These are phyloP conservation scores for Neonectria magnoliae DNA, from an alignment of 2,329 filamentous ascomycete species.

Conservation along the genomic window DNA sequence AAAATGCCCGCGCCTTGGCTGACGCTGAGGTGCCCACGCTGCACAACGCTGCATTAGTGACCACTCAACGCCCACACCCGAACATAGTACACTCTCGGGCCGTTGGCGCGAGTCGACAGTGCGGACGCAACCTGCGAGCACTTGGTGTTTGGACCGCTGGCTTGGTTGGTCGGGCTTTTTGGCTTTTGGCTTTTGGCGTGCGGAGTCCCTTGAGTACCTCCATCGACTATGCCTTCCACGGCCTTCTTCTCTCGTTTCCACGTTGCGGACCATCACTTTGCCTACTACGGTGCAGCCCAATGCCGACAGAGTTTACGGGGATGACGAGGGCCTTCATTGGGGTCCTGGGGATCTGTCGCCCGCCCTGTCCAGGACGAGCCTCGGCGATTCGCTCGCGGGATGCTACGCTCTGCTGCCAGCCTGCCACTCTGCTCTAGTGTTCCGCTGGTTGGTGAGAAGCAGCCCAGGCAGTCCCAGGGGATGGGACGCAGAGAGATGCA, in stretches of 20 bases:
- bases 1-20: constrained; percentile 25
- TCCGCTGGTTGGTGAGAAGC: constrained; percentile 20
- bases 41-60: constrained; percentile 28
- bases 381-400: constrained; percentile 20
- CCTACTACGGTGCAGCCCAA: constrained; percentile 1
- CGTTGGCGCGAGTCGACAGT: constrained; percentile 41
- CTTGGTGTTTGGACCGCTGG: constrained; percentile 38
- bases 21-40: constrained; percentile 27
- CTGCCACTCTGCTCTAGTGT: constrained; percentile 23
- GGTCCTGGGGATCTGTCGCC: constrained; percentile 9
- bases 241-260: constrained; percentile 21
- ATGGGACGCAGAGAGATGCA: constrained; percentile 25
- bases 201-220: constrained; percentile 26
- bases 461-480: constrained; percentile 8
- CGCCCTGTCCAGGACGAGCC: constrained; percentile 15
- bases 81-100: constrained; percentile 35
- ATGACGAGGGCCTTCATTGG: constrained; percentile 4
- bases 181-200: constrained; percentile 33
- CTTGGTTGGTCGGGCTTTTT: constrained; percentile 32
- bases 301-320: constrained; percentile 18
- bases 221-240: constrained; percentile 6
- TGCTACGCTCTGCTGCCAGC: constrained; percentile 9
- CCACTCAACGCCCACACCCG: constrained; percentile 23
- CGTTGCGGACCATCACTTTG: constrained; percentile 3
- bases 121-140: constrained; percentile 33